Base-by-base conservation (phyloP, 2,329 filamentous ascomycete species). In the Sporothrix protearum region DNA sequence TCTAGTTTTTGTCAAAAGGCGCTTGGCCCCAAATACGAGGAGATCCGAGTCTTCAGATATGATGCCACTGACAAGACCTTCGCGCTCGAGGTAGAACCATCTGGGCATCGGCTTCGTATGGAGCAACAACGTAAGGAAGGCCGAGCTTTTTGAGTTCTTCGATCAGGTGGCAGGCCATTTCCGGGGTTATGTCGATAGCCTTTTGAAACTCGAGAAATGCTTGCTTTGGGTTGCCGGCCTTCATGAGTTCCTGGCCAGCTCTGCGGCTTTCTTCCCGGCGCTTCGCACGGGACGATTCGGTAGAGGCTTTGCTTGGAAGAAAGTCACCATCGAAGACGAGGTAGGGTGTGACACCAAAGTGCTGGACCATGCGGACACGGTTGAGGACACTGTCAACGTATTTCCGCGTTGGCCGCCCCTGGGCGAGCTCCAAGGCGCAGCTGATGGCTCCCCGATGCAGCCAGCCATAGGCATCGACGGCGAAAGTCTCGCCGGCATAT, bases 381-480 rank as follows among this genome's bases (percentile, higher is more conserved):
- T 92, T 88, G 86, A 99, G 91, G 69, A 91, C 92, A 77, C 94
- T 97, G 78, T 96, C 92, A 78, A 99, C 89, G 84, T 94, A 96
- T 82, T 92, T 96, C 70, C 88, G 90, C 0, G 94, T 98, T 16
- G 93, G 94, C 79, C 93, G 96, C 77, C 89, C 93, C 77, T 95
- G 87, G 47, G 94, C 96, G 74, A 99, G 87, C 77, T 98, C 96
- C 77, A 96, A 89, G 74, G 95, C 93, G 83, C 95, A 98, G 67
- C 92, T 88, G 75, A 96, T 90, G 63, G 94, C 94, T 70, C 94
- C 96, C 76, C 96, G 91, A 81, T 99, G 96, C 71, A 99, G 89
- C 96, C 96, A 99, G 79, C 95, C 96, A 85, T 99, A 99, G 71
- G 92, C 95, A 80, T 99, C 96, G 47, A 99, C 90, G n/a, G 92